These are phyloP conservation scores for Artemisia argyi DNA, from an alignment of 129 eudicot species.

Conservation along the genomic window DNA sequence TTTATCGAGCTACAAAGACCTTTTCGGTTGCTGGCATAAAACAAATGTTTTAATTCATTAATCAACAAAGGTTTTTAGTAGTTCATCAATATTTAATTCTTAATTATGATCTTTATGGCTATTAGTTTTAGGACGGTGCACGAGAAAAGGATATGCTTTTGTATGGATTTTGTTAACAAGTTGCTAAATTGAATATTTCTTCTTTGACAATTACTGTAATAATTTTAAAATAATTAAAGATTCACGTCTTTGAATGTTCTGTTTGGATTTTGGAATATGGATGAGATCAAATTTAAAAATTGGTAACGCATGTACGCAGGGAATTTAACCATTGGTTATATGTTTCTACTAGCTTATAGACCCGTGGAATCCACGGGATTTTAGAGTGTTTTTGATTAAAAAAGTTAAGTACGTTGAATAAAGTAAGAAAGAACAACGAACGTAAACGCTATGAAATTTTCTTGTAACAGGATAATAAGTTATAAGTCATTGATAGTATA, in stretches of 20 bases:
- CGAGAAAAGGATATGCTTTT: background rate
- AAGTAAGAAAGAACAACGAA: too few relatives aligned
- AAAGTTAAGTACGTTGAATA: too few relatives aligned
- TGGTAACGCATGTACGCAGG: background rate
- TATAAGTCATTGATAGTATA: too few relatives aligned
- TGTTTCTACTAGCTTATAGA: background rate
- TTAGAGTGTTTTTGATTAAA: too few relatives aligned
- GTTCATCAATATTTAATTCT: background rate
- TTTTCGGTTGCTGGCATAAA: too few relatives aligned
- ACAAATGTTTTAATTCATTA: too few relatives aligned
- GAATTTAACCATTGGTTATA: background rate
- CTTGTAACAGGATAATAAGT: too few relatives aligned
- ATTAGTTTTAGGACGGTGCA: background rate
- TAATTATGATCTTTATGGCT: background rate
- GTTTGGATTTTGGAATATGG: constrained; percentile 6
- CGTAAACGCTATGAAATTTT: too few relatives aligned
- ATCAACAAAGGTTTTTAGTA: background rate
- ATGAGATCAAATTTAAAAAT: background rate
- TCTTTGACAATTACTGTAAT: background rate
- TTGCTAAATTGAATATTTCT: constrained; percentile 8
- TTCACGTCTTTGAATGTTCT: constrained; percentile 10
- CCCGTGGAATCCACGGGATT: too few relatives aligned
- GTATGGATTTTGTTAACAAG: background rate
- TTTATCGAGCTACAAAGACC: too few relatives aligned
- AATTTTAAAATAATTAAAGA: background rate